Evolutionary conservation across 768 basidiomycete species (phyloP), one percentile per base, ranked within the genome.

Genomic region (Sarcomyxa edulis): DNA sequence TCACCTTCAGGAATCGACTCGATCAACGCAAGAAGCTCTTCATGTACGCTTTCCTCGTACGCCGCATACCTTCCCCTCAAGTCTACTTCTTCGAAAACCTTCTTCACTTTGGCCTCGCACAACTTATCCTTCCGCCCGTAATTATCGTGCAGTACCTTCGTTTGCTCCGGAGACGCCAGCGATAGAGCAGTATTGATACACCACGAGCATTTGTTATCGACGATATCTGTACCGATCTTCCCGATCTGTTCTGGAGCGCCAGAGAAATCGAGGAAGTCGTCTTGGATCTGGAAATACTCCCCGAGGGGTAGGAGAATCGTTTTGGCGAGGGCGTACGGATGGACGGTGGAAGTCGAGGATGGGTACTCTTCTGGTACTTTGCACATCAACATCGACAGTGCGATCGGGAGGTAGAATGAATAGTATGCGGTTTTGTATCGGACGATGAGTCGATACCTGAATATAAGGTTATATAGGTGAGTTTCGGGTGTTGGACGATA

Each of bases 171-270:
- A 4, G 63, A 68, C 2, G 72, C 78, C 28, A 68, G 57, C 12
- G 63, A 58, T 42, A 98, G 70, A 19, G 92, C 96, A 15, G 78
- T 81, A 64, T 96, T 97, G 60, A 98, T 72, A 50, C 84, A 83
- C 96, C 95, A 99, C 12, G 85, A 86, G 62, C 95, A 98, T 67
- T 99, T 99, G 78, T 97, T 97, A 64, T 99, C 95, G 42, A 97
- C 60, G 53, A 99, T 99, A 59, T 98, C 96, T 11, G 95, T 98
- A 15, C 95, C 96, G 43, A 99, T 81, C 67, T 99, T 98, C 32
- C 95, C 95, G 36, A 97, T 85, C 50, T 85, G 74, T 62, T 93
- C 92, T 0, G 92, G 90, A 6, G 87, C 76, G 5, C 84, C 92
- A 14, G 86, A 82, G 57, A 78, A 96, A 61, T 99, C 96, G 51